Conservation (phyloP, 2,329 filamentous ascomycete genomes). For the Zymoseptoria brevis region DNA sequence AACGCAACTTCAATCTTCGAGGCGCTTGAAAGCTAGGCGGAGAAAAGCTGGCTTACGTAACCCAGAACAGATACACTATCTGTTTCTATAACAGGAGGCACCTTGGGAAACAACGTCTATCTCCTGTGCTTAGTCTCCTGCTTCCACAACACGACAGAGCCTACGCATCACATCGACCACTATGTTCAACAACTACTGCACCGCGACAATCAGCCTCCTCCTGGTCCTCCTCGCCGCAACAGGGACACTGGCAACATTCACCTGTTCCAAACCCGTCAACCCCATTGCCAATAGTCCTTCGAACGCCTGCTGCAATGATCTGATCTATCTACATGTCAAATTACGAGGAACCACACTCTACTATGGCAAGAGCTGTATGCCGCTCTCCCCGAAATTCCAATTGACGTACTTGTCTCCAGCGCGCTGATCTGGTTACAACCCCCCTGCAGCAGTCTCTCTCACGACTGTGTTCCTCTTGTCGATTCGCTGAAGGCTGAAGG, state of each 20-base stretch:
- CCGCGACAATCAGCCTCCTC: neutral
- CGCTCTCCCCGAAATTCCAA: neutral
- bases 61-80: too few species aligned
- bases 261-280: neutral
- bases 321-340: neutral
- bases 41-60: too few species aligned
- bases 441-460: too few species aligned
- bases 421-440: neutral
- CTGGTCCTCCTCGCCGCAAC: neutral
- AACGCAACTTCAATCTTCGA: too few species aligned
- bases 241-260: neutral
- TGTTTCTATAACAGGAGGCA: neutral
- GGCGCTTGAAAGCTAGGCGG: too few species aligned
- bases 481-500: too few species aligned
- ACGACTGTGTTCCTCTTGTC: too few species aligned
- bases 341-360: neutral
- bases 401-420: neutral
- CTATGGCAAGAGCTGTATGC: neutral
- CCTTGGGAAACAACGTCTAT: neutral
- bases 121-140: neutral
- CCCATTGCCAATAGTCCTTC: neutral
- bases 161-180: neutral
- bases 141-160: neutral
- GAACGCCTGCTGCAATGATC: neutral
- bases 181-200: neutral